Conservation (phyloP, 2,329 filamentous ascomycete genomes). For the Epichloe coenophiala region DNA sequence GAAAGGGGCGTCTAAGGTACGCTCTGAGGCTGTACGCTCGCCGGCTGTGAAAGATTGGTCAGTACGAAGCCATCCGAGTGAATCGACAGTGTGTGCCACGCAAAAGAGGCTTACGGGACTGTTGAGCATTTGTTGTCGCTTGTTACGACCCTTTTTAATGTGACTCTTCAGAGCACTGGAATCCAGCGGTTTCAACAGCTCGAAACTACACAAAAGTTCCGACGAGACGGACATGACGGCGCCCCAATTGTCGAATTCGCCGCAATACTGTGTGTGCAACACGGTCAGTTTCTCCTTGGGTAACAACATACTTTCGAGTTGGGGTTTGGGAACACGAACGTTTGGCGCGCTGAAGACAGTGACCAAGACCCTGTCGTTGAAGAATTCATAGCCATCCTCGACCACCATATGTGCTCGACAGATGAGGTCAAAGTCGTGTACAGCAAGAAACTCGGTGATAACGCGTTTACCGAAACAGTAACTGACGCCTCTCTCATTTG, state of each 20-base stretch:
- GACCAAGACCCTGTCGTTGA: constrained; percentile 85
- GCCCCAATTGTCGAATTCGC: constrained; percentile 98
- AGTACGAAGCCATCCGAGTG: not conserved
- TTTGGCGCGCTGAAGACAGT: constrained; percentile 98
- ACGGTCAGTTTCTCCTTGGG: not conserved
- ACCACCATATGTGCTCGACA: constrained; percentile 99
- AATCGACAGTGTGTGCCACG: not conserved
- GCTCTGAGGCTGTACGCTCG: constrained; percentile 42
- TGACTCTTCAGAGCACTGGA: constrained; percentile 94
- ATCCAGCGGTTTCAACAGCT: constrained; percentile 89
- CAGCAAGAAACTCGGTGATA: constrained; percentile 86
- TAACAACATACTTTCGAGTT: not conserved
- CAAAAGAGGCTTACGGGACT: constrained; percentile 61
- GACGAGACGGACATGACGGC: constrained; percentile 96
- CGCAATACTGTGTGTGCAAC: constrained; percentile 64
- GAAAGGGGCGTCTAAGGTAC: constrained; percentile 2
- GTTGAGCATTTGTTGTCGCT: constrained; percentile 88
- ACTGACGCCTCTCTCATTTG: constrained; percentile 90
- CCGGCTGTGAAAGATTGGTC: constrained; percentile 26
- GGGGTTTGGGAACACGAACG: constrained; percentile 40
- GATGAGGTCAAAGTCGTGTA: constrained; percentile 93
- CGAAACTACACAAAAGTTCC: constrained; percentile 91
- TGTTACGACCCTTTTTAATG: constrained; percentile 95
- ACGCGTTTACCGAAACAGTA: constrained; percentile 99
- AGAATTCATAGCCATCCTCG: constrained; percentile 98